Evolutionary conservation across 345 rosid genomes (phyloP).

Genomic region (Brassica napus): Da-Ae NC_063438.1:17060001-17060500

Average conservation of each 20-base stretch:
- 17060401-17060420: background rate
- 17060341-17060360: background rate
- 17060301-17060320: background rate
- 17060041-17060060: background rate
- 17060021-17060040: background rate
- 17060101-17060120: no score
- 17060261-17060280: background rate
- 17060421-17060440: background rate
- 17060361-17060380: background rate
- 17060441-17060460: background rate
- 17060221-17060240: background rate
- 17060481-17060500: background rate
- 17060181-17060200: background rate
- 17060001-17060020: background rate
- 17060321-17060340: background rate
- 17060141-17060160: no score
- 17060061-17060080: background rate
- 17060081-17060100: background rate
- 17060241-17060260: no score
- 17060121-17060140: no score
- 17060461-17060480: background rate
- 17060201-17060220: background rate
- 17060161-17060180: background rate
- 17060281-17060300: background rate
- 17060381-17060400: background rate